These are phyloP conservation scores for Pseudogymnoascus sp. DNA, from an alignment of 2,329 filamentous ascomycete species.

Conservation along the genomic window DNA sequence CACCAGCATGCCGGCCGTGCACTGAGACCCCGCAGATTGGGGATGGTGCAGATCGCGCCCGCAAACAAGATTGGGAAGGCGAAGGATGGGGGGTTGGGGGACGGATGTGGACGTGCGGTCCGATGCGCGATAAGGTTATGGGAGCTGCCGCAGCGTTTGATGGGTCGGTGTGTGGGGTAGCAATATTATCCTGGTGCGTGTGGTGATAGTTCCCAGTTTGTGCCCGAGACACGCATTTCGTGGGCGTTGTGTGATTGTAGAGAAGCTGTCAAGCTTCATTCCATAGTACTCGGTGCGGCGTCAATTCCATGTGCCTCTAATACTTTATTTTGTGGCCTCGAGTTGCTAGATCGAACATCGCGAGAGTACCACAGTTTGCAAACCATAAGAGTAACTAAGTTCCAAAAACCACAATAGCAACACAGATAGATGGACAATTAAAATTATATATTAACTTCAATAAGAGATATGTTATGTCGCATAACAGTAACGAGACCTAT, in stretches of 20 bases:
- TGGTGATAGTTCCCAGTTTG: background rate
- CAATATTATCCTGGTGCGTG: background rate
- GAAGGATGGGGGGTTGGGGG: background rate
- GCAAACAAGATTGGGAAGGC: background rate
- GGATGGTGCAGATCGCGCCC: background rate
- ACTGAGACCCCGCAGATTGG: background rate
- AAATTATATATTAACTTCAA: background rate
- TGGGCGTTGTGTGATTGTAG: background rate
- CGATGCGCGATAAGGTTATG: background rate
- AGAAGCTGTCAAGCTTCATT: background rate
- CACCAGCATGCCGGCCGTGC: background rate
- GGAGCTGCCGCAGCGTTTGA: background rate
- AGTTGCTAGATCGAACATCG: background rate
- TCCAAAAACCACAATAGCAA: background rate
- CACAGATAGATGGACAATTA: background rate
- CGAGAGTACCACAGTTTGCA: background rate
- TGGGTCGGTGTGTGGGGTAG: background rate
- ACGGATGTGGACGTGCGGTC: background rate
- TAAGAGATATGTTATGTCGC: background rate
- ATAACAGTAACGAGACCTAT: background rate
- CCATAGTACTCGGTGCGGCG: background rate
- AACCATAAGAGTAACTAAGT: background rate
- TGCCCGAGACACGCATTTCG: background rate
- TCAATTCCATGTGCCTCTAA: background rate
- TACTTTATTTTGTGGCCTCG: background rate